These are phyloP conservation scores for Lodderomyces theae DNA, from an alignment of 1,139 yeast species.

Conservation along the genomic window DNA sequence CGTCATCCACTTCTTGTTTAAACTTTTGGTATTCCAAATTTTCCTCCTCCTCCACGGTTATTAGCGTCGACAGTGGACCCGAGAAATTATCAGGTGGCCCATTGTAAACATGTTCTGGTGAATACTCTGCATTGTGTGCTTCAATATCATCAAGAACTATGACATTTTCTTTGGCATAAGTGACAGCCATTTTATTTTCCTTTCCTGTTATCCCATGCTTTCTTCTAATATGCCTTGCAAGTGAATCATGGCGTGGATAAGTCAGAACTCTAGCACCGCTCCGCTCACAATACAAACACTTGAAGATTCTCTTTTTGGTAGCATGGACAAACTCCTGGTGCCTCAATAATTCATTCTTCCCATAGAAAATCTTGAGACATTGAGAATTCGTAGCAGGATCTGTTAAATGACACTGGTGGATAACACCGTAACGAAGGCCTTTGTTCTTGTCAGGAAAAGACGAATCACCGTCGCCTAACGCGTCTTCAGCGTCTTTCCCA, in stretches of 20 bases:
- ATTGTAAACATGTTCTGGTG: background rate
- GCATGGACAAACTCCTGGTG: conserved; percentile 53
- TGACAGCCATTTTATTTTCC: conserved; percentile 47
- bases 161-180: conserved; percentile 46
- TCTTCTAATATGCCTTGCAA: conserved; percentile 46
- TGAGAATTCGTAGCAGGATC: conserved; percentile 33
- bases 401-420: conserved; percentile 43
- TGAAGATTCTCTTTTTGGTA: conserved; percentile 42
- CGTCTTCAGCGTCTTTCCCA: too few species aligned
- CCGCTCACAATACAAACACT: conserved; percentile 42
- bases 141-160: conserved; percentile 35
- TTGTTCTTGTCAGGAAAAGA: conserved; percentile 2
- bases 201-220: conserved; percentile 48
- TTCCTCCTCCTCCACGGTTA: background rate
- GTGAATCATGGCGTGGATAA: conserved; percentile 47
- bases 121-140: background rate
- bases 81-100: background rate
- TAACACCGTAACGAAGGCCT: conserved; percentile 26
- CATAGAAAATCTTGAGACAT: conserved; percentile 44
- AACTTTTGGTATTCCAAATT: background rate
- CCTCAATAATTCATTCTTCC: conserved; percentile 43
- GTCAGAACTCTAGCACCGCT: conserved; percentile 40
- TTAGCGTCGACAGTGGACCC: background rate
- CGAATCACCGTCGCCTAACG: too few species aligned
- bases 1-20: background rate